Evolutionary conservation across 2,329 filamentous ascomycete genomes (phyloP).

Genomic region (Neonectria punicea): DNA sequence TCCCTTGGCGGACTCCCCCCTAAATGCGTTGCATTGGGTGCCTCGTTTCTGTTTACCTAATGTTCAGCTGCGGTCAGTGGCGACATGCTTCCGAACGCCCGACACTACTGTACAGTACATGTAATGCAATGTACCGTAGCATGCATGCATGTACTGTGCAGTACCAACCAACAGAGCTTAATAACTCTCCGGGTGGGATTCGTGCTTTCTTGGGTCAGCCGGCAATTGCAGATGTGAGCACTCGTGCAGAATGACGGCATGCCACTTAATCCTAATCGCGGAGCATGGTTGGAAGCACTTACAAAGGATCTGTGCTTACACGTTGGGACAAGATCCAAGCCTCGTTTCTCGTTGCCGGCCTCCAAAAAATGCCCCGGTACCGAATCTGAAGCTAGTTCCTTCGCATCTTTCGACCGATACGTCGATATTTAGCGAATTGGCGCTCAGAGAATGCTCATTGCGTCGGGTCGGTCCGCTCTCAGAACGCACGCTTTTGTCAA

Average conservation of each 20-base stretch:
- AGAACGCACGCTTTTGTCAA: neutral
- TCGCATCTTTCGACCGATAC: conserved; percentile 5
- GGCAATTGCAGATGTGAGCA: neutral
- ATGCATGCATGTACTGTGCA: no score
- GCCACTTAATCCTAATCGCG: neutral
- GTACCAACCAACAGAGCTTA: neutral
- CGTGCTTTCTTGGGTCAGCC: neutral
- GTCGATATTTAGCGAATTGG: neutral
- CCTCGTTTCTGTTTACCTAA: conserved; percentile 4
- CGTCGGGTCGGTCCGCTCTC: conserved; percentile 18
- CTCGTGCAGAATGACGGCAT: conserved; percentile 6
- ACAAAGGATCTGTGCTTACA: neutral
- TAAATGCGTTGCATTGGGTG: neutral
- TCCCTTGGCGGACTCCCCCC: neutral
- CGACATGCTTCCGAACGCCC: neutral
- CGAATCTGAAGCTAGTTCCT: neutral
- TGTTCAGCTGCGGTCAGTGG: conserved; percentile 1
- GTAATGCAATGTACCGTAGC: no score
- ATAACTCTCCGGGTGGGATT: neutral
- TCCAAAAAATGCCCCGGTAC: no score
- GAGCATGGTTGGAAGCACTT: neutral
- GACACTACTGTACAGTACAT: no score
- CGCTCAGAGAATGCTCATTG: neutral
- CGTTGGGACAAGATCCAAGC: neutral
- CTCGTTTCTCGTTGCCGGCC: neutral